Percentiles rank a stretch among this genome's conserved stretches.
phyloP scores from a whole-genome alignment of 148 eudicot species.

The Cornus florida region DNA sequence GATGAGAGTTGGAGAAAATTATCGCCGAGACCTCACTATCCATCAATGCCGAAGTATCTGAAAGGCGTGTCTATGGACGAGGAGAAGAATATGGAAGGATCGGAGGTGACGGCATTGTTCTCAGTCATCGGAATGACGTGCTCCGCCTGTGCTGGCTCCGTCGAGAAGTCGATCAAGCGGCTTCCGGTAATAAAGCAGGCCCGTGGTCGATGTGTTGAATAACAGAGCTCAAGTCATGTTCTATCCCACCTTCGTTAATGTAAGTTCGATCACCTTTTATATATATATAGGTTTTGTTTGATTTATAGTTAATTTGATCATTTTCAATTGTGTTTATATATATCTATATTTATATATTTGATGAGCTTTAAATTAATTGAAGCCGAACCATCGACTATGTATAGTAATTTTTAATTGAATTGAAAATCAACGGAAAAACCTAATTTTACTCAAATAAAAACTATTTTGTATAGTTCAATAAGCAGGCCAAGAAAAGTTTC shows the following conservation, averaged over 20 bases:
- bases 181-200: constrained; percentile 74
- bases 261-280: constrained; percentile 20
- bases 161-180: constrained; percentile 78
- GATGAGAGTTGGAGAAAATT: constrained; percentile 27
- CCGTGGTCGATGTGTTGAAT: constrained; percentile 76
- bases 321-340: too few relatives aligned
- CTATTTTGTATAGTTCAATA: too few relatives aligned
- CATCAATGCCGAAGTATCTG: constrained; percentile 72
- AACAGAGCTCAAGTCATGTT: constrained; percentile 68
- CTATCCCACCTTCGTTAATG: constrained; percentile 59
- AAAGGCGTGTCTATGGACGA: constrained; percentile 43
- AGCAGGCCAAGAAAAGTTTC: too few relatives aligned
- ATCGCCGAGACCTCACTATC: constrained; percentile 62
- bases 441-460: too few relatives aligned
- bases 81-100: constrained; percentile 24
- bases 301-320: too few relatives aligned
- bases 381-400: too few relatives aligned
- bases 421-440: too few relatives aligned
- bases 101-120: constrained; percentile 54
- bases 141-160: constrained; percentile 81
- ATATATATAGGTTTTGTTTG: too few relatives aligned
- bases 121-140: constrained; percentile 85
- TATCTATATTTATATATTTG: too few relatives aligned
- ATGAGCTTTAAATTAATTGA: too few relatives aligned
- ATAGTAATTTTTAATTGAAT: too few relatives aligned